These are phyloP conservation scores for Salix udensis DNA, from an alignment of 345 rosid species.

Conservation along the genomic window DNA sequence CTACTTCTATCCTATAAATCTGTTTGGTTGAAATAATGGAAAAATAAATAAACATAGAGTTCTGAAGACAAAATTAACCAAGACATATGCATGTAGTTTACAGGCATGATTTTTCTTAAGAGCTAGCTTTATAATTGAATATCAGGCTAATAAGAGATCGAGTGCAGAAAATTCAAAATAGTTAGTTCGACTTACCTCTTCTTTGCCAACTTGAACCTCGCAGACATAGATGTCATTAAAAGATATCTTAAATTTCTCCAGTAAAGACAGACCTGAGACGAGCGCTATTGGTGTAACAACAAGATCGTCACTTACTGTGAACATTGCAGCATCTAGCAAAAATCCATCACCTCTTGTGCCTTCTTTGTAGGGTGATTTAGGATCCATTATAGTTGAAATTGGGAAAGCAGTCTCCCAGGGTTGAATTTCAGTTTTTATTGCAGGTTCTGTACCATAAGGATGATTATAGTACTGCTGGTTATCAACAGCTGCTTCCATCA, in stretches of 20 bases:
- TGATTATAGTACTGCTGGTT: not conserved
- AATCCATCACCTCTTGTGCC: not conserved
- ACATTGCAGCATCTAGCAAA: constrained; percentile 1
- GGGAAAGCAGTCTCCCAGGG: accelerated
- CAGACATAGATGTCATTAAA: constrained; percentile 6
- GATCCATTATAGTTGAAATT: constrained; percentile 10
- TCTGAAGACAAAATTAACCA: too few species aligned
- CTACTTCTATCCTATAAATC: too few species aligned
- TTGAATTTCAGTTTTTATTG: not conserved
- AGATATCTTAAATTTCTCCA: constrained; percentile 16
- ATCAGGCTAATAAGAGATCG: too few species aligned
- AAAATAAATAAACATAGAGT: too few species aligned
- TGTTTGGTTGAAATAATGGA: too few species aligned
- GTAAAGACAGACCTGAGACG: not conserved
- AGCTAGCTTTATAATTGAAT: too few species aligned
- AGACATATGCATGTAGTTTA: too few species aligned
- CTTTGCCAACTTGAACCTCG: not conserved
- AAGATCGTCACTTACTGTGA: constrained; percentile 18
- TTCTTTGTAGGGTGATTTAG: not conserved
- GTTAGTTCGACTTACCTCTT: constrained; percentile 7
- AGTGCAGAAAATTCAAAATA: too few species aligned
- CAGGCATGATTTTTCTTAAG: too few species aligned
- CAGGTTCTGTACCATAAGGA: too few species aligned
- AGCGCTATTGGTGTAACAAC: constrained; percentile 11
- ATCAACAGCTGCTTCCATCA: not conserved